These are phyloP conservation scores for Craterostigma plantagineum DNA, from an alignment of 257 asterid species.

Conservation along the genomic window DNA sequence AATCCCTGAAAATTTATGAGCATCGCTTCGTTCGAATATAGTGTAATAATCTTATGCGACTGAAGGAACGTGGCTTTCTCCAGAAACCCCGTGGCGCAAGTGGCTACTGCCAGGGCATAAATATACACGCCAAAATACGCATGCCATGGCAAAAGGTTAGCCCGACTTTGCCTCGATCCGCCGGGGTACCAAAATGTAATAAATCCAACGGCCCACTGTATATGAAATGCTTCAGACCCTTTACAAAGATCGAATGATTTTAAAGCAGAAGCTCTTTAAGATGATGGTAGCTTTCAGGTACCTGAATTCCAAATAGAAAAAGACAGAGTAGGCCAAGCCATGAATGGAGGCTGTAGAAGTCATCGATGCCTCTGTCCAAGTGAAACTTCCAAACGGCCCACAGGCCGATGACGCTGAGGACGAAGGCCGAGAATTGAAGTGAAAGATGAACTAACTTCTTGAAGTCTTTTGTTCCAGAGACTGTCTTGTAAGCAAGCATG, in stretches of 20 bases:
- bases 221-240: neutral
- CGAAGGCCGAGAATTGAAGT: conserved; percentile 44
- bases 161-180: conserved; percentile 51
- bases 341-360: conserved; percentile 81
- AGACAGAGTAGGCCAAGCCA: conserved; percentile 78
- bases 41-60: conserved; percentile 38
- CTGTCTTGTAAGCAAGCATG: conserved; percentile 71
- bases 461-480: conserved; percentile 50
- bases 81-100: conserved; percentile 65
- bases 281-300: conserved; percentile 6
- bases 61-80: conserved; percentile 88
- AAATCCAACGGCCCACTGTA: conserved; percentile 67
- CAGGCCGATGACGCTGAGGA: conserved; percentile 36
- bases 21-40: conserved; percentile 65
- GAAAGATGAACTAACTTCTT: conserved; percentile 55
- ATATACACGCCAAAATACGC: conserved; percentile 43
- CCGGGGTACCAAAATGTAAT: conserved; percentile 79
- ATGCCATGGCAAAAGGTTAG: conserved; percentile 61
- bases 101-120: conserved; percentile 54
- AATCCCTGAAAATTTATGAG: conserved; percentile 60
- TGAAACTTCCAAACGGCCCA: conserved; percentile 89
- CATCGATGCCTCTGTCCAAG: conserved; percentile 51
- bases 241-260: no score
- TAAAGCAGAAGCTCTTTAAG: neutral
- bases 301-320: conserved; percentile 71